Conservation (phyloP, 495 filamentous ascomycete species). For the Penicillium turbatum region DNA sequence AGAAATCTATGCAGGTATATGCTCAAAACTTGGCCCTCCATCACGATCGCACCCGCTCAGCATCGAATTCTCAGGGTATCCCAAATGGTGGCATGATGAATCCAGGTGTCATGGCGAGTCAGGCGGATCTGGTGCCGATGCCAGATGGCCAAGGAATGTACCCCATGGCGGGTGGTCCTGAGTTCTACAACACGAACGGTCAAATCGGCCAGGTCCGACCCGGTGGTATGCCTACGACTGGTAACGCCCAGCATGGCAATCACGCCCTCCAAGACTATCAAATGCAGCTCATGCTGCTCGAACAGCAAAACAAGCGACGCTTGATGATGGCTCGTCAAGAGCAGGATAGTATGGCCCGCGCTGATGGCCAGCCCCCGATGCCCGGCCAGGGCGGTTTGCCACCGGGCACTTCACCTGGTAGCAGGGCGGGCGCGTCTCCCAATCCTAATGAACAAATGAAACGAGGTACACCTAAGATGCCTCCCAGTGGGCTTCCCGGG, state of each 20-base stretch:
- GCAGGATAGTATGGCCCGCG: conserved; percentile 70
- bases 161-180: conserved; percentile 37
- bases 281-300: conserved; percentile 97
- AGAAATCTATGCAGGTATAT: conserved; percentile 82
- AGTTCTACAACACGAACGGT: conserved; percentile 63
- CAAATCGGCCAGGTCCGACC: conserved; percentile 54
- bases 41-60: conserved; percentile 66
- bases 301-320: conserved; percentile 97
- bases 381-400: conserved; percentile 53
- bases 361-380: conserved; percentile 55
- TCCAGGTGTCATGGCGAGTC: conserved; percentile 54
- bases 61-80: conserved; percentile 65
- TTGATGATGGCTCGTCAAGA: conserved; percentile 96
- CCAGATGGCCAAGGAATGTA: conserved; percentile 59
- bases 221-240: conserved; percentile 50
- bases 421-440: conserved; percentile 77
- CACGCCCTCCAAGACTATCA: conserved; percentile 98
- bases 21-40: conserved; percentile 76
- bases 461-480: conserved; percentile 84
- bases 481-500: conserved; percentile 63
- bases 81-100: conserved; percentile 58
- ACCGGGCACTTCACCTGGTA: conserved; percentile 76
- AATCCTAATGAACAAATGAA: conserved; percentile 88
- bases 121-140: conserved; percentile 79
- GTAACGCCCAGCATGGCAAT: conserved; percentile 62